Base-by-base conservation (phyloP, 352 stramenopile species). In the Pythium phragmiticola region DNA sequence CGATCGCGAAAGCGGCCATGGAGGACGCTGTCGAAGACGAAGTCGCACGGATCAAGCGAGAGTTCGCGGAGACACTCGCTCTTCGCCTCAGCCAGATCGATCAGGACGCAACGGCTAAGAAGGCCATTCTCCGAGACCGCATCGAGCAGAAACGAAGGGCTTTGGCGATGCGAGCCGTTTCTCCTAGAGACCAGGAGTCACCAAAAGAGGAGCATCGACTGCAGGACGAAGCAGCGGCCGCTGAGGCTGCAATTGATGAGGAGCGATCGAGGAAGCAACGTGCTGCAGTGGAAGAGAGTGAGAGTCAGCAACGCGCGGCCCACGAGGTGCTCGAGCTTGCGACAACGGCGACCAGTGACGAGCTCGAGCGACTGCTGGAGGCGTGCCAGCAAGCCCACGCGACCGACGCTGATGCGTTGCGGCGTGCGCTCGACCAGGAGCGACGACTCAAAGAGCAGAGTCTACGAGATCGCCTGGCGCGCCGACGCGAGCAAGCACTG, bases 91-190 rank as follows among this genome's bases (percentile, higher is more conserved):
- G 13, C 0, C 49, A 61, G n/a, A 56, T 67, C 23, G 23, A 67
- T 7, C 45, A 30, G 0, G 60, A 67, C 41, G 51, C 43, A 0
- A 52, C 36, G 2, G 52, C 33, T 0, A 45, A 53, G n/a, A 67
- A 67, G 45, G 53, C 43, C 1, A 21, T 28, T 17, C 12, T 67
- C 26, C 36, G 34, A 8, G 52, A 62, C 5, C 52, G 60, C 2
- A 57, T 67, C n/a, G 60, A 61, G 23, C 52, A 57, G 42, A 67
- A 57, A 30, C 60, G 60, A 3, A 46, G 43, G 16, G 52, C 46
- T 5, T 23, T 62, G 33, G 45, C 50, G 13, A 56, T 66, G 51
- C 52, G 42, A 51, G 30, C 33, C 37, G 57, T 8, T 57, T 5
- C 16, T 37, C 12, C 16, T 26, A 17, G 26, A 23, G 23, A 12